A percentile compares a stretch with the other conserved stretches of the same genome.
Conservation (phyloP, 2,329 filamentous ascomycete species). For the Fusarium graminum region DNA sequence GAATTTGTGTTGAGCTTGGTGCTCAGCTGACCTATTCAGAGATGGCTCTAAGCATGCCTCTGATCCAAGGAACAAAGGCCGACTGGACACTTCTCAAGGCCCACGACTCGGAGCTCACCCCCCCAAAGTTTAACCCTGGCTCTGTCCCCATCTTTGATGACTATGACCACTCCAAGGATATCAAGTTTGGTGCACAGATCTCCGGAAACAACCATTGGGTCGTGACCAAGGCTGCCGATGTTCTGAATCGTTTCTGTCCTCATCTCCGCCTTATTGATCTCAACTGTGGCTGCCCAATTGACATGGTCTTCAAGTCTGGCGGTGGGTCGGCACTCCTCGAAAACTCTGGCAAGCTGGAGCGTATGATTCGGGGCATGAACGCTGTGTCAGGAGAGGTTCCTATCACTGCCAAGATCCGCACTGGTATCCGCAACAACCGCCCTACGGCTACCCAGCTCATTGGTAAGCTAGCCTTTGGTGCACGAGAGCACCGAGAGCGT, state of each 20-base stretch:
- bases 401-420: conserved; percentile 94
- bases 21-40: conserved; percentile 97
- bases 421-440: conserved; percentile 83
- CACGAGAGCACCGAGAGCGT: conserved; percentile 76
- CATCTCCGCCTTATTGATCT: conserved; percentile 91
- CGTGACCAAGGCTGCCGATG: conserved; percentile 88
- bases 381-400: conserved; percentile 89
- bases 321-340: conserved; percentile 95
- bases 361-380: conserved; percentile 97
- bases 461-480: conserved; percentile 85
- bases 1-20: conserved; percentile 88
- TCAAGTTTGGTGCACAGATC: conserved; percentile 93
- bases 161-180: conserved; percentile 85
- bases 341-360: conserved; percentile 86
- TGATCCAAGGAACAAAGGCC: conserved; percentile 88
- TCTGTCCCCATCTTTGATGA: conserved; percentile 70
- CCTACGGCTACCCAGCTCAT: conserved; percentile 86
- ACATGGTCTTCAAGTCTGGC: conserved; percentile 89
- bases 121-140: conserved; percentile 74
- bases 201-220: conserved; percentile 93
- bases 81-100: conserved; percentile 97
- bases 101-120: conserved; percentile 82
- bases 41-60: conserved; percentile 93
- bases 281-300: conserved; percentile 97
- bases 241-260: conserved; percentile 80